A percentile compares a stretch with the other conserved stretches of the same genome.
phyloP scores from a whole-genome alignment of 495 filamentous ascomycete genomes.

The Xylaria acuta region DNA sequence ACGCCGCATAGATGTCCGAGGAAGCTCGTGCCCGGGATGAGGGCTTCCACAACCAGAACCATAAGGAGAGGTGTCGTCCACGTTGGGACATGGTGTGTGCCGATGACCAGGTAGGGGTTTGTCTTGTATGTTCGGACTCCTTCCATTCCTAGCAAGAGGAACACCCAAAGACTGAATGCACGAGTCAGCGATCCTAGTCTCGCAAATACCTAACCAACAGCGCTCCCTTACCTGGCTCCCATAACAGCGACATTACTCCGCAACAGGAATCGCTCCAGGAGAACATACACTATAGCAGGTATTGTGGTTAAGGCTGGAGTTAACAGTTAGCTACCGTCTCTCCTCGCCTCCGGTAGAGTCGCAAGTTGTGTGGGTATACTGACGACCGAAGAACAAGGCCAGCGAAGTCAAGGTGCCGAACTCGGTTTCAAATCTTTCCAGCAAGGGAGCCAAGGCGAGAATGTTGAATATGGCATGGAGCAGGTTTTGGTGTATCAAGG shows the following conservation, averaged over 20 bases:
- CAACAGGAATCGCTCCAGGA: slow-evolving; percentile 72
- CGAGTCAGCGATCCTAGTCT: slow-evolving; percentile 6
- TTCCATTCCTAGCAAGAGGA: slow-evolving; percentile 83
- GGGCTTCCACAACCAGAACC: slow-evolving; percentile 70
- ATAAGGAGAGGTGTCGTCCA: slow-evolving; percentile 86
- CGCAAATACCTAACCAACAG: not conserved
- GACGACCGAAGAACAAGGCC: slow-evolving; percentile 87
- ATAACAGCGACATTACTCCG: slow-evolving; percentile 70
- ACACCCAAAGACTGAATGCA: slow-evolving; percentile 78
- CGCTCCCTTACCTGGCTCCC: slow-evolving; percentile 73
- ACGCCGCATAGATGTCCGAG: slow-evolving; percentile 87
- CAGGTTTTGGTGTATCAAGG: slow-evolving; percentile 81
- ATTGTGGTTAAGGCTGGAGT: slow-evolving; percentile 70
- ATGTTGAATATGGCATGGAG: slow-evolving; percentile 82
- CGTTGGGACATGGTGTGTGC: slow-evolving; percentile 80
- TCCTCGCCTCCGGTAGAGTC: not conserved
- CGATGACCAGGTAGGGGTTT: slow-evolving; percentile 77
- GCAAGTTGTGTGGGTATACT: slow-evolving; percentile 46
- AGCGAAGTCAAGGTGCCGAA: slow-evolving; percentile 87
- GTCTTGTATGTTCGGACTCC: slow-evolving; percentile 76
- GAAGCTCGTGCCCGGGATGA: slow-evolving; percentile 81
- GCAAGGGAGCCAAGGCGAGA: slow-evolving; percentile 76
- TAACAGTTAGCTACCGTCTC: slow-evolving; percentile 20
- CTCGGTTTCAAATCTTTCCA: slow-evolving; percentile 94
- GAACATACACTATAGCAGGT: slow-evolving; percentile 73